phyloP scores from a whole-genome alignment of 169 alveolate genomes.

The Plasmodium malariae region DNA sequence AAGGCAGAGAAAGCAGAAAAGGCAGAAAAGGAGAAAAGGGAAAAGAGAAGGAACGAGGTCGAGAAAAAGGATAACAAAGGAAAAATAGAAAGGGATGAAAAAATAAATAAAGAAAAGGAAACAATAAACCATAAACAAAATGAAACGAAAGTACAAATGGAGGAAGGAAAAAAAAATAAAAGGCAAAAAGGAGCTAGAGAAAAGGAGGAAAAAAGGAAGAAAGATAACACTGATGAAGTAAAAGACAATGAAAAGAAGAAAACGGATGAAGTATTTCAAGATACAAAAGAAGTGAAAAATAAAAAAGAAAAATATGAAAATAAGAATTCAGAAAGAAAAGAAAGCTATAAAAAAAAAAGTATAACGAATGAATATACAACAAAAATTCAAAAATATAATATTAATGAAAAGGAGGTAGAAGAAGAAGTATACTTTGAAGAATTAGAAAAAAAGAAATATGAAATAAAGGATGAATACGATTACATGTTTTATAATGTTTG shows the following conservation, averaged over 20 bases:
- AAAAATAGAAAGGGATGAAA: background rate
- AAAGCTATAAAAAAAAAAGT: background rate
- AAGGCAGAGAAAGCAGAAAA: background rate
- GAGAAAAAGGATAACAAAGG: background rate
- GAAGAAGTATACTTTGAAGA: conserved; percentile 24
- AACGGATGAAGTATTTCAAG: background rate
- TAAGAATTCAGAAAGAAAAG: background rate
- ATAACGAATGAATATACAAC: background rate
- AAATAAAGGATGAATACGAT: conserved; percentile 67
- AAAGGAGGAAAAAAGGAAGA: background rate
- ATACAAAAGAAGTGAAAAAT: background rate
- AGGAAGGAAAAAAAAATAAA: conserved; percentile 3
- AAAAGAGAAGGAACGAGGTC: background rate
- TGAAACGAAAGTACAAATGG: background rate
- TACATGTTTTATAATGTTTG: conserved; percentile 33
- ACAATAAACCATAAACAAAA: background rate
- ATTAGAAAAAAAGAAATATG: conserved; percentile 50
- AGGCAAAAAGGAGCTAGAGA: background rate
- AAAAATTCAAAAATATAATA: background rate
- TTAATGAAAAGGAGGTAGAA: conserved; percentile 8
- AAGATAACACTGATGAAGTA: background rate
- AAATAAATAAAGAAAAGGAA: background rate
- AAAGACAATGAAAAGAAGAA: background rate
- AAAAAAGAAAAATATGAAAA: background rate
- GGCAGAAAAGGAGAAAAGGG: background rate